phyloP scores from a whole-genome alignment of 2,329 filamentous ascomycete genomes.

The Colletotrichum costaricense region DNA sequence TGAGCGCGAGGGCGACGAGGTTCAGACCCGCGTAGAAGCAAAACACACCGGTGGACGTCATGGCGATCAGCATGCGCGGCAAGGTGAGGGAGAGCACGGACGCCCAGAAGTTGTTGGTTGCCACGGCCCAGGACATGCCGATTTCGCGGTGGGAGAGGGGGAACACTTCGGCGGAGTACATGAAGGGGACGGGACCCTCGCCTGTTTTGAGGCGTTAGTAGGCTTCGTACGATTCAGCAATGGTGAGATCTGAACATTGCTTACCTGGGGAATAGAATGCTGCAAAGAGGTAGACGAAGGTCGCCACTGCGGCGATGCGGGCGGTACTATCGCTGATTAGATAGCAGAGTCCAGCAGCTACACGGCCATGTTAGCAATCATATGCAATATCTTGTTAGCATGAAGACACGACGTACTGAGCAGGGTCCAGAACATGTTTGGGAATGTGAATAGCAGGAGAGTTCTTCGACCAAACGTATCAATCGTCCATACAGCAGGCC shows the following conservation, averaged over 20 bases:
- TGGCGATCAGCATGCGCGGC: conserved; percentile 56
- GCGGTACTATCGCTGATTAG: conserved; percentile 50
- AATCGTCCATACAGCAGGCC: conserved; percentile 74
- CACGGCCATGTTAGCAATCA: not conserved
- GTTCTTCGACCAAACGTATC: conserved; percentile 74
- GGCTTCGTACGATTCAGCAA: fast-evolving
- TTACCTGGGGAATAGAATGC: conserved; percentile 72
- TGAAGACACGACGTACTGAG: conserved; percentile 45
- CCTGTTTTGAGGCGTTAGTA: conserved; percentile 21
- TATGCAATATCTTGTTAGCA: not conserved
- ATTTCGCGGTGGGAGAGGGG: conserved; percentile 72
- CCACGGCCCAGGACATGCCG: conserved; percentile 73
- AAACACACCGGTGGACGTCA: conserved; percentile 51
- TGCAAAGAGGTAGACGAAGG: conserved; percentile 74
- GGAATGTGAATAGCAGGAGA: conserved; percentile 73
- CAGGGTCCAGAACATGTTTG: conserved; percentile 73
- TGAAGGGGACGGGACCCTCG: conserved; percentile 72
- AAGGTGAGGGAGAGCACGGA: conserved; percentile 63
- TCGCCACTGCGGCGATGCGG: conserved; percentile 64
- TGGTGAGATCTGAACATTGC: not conserved
- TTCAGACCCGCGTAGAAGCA: conserved; percentile 61
- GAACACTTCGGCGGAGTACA: conserved; percentile 73
- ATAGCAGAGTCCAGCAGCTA: conserved; percentile 53
- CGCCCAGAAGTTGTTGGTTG: conserved; percentile 68
- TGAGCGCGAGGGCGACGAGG: conserved; percentile 56